A percentile compares a stretch with the other conserved stretches of the same genome.
phyloP scores from a whole-genome alignment of 305 asterid genomes.

The Striga hermonthica region DNA sequence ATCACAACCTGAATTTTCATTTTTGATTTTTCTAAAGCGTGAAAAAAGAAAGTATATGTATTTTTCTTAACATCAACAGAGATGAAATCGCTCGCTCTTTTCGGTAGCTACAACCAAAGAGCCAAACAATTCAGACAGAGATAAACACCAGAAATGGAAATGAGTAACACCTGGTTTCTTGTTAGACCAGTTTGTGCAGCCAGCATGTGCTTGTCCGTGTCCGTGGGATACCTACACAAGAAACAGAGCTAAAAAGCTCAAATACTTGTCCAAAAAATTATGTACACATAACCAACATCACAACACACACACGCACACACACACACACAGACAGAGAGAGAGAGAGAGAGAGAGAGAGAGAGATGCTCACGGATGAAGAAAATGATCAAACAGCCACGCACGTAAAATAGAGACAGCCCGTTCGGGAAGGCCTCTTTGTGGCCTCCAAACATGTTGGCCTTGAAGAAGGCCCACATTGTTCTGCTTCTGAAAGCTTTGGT shows the following conservation, averaged over 20 bases:
- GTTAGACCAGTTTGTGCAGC: constrained; percentile 87
- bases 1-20: too few relatives aligned
- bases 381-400: constrained; percentile 91
- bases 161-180: constrained; percentile 59
- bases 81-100: too few relatives aligned
- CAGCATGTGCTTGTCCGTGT: constrained; percentile 80
- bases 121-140: not conserved
- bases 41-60: not conserved
- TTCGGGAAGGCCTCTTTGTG: constrained; percentile 87
- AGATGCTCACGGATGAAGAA: constrained; percentile 82
- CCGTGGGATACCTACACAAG: constrained; percentile 67
- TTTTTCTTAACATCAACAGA: not conserved
- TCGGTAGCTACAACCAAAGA: not conserved
- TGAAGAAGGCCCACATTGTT: constrained; percentile 41
- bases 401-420: constrained; percentile 76
- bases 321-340: too few relatives aligned
- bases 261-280: not conserved
- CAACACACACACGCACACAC: too few relatives aligned
- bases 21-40: too few relatives aligned
- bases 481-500: constrained; percentile 48
- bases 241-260: not conserved
- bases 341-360: not conserved
- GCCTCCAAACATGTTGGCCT: constrained; percentile 71
- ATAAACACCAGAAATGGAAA: not conserved
- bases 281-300: too few relatives aligned